Evolutionary conservation across 1,284 basidiomycete species (phyloP), one percentile per base, ranked within the genome.

Genomic region (Stereum hirsutum): DNA sequence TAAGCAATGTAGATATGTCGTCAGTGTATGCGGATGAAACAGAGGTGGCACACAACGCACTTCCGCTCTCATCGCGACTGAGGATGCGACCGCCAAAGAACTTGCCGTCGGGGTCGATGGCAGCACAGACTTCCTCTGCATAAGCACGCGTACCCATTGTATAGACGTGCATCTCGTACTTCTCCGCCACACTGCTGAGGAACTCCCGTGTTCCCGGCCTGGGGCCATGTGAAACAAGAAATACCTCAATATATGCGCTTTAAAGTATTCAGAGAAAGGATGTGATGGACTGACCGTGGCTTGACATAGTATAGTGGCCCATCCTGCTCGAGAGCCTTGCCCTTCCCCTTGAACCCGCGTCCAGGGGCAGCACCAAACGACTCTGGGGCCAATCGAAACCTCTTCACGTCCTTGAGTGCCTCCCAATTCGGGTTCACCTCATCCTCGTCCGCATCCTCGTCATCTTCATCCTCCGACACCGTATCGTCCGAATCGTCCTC

Each of bases 161-260:
- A 66, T 99, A 99, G 40, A 99, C 93, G 62, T 99, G 95, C 88
- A 99, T 90, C 65, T 99, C 92, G 64, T 96, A 99, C 56, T 86
- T 82, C 44, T 72, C 64, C 35, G 87, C 76, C 51, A 89, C 74
- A 36, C 74, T 67, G 47, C 70, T 62, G 41, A 99, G 70, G 59
- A 99, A 97, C 34, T 77, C 68, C 37, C 72, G 64, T 61, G 93
- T 76, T n/a, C 92, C 91, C 0, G 95, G 95, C 51, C 95, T 94
- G 52, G 45, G 32, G 49, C 42, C 47, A 52, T 44, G 39, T 46
- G 46, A 12, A 28, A 42, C 45, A 43, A 28, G 19, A 30, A 6
- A 23, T 8, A 30, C 36, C 38, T 10, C 20, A 35, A 30, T 21
- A n/a, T 2, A 25, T 30, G 30, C 7, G 17, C 21, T 19, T n/a